Evolutionary conservation across 2,329 filamentous ascomycete genomes (phyloP).

Genomic region (Paraconiothyrium sp.): DNA sequence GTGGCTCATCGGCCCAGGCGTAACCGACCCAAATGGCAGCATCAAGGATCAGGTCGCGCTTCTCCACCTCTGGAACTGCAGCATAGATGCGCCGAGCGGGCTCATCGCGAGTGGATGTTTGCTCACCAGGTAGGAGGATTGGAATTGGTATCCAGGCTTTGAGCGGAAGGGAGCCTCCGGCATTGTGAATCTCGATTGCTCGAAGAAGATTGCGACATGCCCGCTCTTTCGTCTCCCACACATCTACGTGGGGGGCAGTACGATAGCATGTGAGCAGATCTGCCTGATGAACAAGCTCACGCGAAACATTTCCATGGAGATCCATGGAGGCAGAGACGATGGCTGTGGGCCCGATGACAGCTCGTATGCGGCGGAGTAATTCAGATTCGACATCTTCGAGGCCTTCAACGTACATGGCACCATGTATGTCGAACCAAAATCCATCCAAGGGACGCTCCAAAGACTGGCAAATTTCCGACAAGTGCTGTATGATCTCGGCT

Average conservation of each 20-base stretch:
- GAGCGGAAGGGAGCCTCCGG: neutral
- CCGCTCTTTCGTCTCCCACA: slow-evolving; percentile 8
- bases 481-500: slow-evolving; percentile 1
- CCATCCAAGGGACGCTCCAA: slow-evolving; percentile 5
- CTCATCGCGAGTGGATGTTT: slow-evolving; percentile 12
- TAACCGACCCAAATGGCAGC: slow-evolving; percentile 14
- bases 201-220: slow-evolving; percentile 12
- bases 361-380: slow-evolving; percentile 10
- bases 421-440: slow-evolving; percentile 17
- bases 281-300: neutral
- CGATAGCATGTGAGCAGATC: slow-evolving; percentile 13
- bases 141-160: slow-evolving; percentile 17
- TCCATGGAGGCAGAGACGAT: slow-evolving; percentile 17
- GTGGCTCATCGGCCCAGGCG: slow-evolving; percentile 14
- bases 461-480: slow-evolving; percentile 3
- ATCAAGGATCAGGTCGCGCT: slow-evolving; percentile 1
- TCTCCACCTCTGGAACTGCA: slow-evolving; percentile 8
- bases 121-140: slow-evolving; percentile 12
- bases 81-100: slow-evolving; percentile 10
- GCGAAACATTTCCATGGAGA: slow-evolving; percentile 14
- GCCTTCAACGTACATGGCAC: slow-evolving; percentile 15
- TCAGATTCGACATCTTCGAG: slow-evolving; percentile 14
- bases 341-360: slow-evolving; percentile 9
- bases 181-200: neutral
- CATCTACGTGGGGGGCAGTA: slow-evolving; percentile 14